Base-by-base conservation (phyloP, 2,329 filamentous ascomycete species). In the Pseudogymnoascus sp. region DNA sequence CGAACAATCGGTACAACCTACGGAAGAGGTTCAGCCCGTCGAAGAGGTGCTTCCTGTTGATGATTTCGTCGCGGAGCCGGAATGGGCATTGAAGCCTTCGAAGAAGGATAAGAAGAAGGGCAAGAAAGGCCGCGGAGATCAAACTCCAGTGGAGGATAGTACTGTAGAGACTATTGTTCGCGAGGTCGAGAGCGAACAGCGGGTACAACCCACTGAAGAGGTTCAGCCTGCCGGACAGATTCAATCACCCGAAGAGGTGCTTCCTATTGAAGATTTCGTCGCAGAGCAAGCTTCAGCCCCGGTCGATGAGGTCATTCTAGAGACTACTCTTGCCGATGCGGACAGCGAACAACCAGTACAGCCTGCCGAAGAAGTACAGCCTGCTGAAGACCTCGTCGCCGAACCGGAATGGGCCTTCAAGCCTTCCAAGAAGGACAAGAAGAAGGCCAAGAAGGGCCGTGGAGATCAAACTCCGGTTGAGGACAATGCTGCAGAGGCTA, bases 101-200 rank as follows among this genome's bases (percentile, higher is more conserved):
- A 76, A 75, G 63, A 75, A 75, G 65, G 70, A 70, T 7, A 79
- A 79, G 71, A 80, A 72, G 63, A 72, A 71, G 28, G 28, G 28
- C 12, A 59, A 60, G 21, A 36, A 59, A 25, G n/a, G 9, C 11
- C 23, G 21, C 14, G 46, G 7, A 6, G 28, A 63, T 3, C 18
- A 53, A 16, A 28, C 25, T 2, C 16, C 18, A 1, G 49, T 28
- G 2, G 40, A 62, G 28, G 25, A 28, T n/a, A 31, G 21, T 62
- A 6, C 37, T 25, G 16, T 14, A 7, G 59, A 60, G 18, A 37
- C 34, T 38, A 28, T 60, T 31, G 3, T 31, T 18, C 28, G 28
- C 5, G 49, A 18, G 16, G 28, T 12, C 25, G 49, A 56, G 5
- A 34, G 28, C 49, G 25, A 34, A 56, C 43, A 16, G 28, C 14